Evolutionary conservation across 2,329 filamentous ascomycete species (phyloP).

Genomic region (Lecanicillium sp.): DNA sequence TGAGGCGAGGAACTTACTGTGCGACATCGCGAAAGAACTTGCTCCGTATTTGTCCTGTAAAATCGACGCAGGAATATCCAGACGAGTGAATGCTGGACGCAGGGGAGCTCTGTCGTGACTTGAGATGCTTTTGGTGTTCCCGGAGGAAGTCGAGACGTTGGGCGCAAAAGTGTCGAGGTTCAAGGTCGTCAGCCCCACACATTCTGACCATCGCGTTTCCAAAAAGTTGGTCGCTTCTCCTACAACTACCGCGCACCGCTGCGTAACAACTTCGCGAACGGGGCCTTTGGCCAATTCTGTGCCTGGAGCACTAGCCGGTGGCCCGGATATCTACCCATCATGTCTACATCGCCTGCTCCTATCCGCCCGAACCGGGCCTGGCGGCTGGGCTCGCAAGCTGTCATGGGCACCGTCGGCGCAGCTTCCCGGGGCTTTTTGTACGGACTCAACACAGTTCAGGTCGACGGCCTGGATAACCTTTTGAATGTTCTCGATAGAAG

Average conservation of each 20-base stretch:
- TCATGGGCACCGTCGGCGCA: conserved; percentile 65
- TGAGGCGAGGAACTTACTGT: conserved; percentile 29
- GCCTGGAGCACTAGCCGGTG: conserved; percentile 3
- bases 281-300: conserved; percentile 3
- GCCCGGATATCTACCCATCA: conserved; percentile 8
- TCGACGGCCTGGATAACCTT: conserved; percentile 68
- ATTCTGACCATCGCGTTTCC: background rate
- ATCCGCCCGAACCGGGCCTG: conserved; percentile 54
- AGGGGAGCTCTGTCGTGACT: no score
- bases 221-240: conserved; percentile 1
- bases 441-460: conserved; percentile 65
- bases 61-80: no score
- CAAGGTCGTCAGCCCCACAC: no score
- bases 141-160: no score
- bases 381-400: conserved; percentile 63
- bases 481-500: conserved; percentile 67
- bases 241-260: background rate
- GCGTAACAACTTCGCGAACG: conserved; percentile 1
- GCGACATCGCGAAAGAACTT: conserved; percentile 23
- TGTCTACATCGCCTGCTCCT: conserved; percentile 16
- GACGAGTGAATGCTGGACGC: no score
- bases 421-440: conserved; percentile 69
- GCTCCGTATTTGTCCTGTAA: background rate
- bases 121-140: no score
- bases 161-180: no score